Evolutionary conservation across 257 asterid species (phyloP), one percentile per base, ranked within the genome.

Genomic region (Avicennia marina): DNA sequence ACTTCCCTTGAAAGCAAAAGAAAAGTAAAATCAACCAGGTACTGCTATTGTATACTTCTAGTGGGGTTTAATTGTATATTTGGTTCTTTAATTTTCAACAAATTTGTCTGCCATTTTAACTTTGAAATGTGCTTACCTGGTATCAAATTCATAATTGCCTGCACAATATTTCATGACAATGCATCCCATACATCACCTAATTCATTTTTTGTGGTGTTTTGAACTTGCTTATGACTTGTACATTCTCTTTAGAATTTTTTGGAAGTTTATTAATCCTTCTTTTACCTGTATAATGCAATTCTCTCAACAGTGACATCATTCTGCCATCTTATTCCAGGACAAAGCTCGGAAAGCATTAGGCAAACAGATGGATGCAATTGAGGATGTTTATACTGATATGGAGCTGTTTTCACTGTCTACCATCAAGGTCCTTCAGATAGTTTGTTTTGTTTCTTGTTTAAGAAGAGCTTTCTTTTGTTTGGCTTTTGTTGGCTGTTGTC

Each of bases 271-370:
- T 19, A 33, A 27, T 43, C 27, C 60, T 53, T 53, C 20, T 38
- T 49, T 56, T 12, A 20, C 55, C 18, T 52, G n/a, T n/a, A 15
- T 20, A 27, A 20, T 49, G 17, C 39, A 40, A 15, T 31, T 9
- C 34, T 39, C 24, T 26, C 20, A 39, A 53, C 53, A 45, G 15
- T 24, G 11, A 12, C 58, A 7, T 45, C 22, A 31, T 19, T 40
- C 6, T 48, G 62, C 19, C 57, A 25, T 58, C 42, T 70, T 42
- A 15, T 26, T 49, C 15, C 85, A 93, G 99, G 97, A 89, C 17
- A 93, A 93, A 70, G 85, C 91, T 65, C 81, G 97, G 54, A 93
- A 89, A 81, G 89, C 95, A 53, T 76, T 79, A 32, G 99, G 96
- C 60, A 61, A 62, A 56, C 90, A 82, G 47, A 63, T 46, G 58